Conservation (phyloP, 2,329 filamentous ascomycete genomes). For the Colletotrichum chlorophyti region DNA sequence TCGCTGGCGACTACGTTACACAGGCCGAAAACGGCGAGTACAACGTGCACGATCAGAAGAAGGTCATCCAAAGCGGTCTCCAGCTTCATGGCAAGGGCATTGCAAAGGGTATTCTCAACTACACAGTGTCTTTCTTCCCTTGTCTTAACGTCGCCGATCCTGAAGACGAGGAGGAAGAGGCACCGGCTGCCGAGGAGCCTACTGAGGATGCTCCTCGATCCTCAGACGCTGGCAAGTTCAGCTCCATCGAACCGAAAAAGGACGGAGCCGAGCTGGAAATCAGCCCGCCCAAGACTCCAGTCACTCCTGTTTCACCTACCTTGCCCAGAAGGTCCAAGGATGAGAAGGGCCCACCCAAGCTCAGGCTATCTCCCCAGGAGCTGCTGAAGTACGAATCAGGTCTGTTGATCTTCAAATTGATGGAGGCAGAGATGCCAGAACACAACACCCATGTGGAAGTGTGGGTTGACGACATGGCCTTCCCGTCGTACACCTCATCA, state of each 20-base stretch:
- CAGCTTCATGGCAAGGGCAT: constrained; percentile 75
- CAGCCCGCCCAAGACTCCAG: constrained; percentile 48
- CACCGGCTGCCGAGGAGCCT: constrained; percentile 47
- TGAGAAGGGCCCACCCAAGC: constrained; percentile 69
- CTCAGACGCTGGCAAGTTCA: constrained; percentile 52
- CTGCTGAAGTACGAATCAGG: constrained; percentile 88
- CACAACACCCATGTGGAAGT: constrained; percentile 83
- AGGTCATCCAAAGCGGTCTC: constrained; percentile 69
- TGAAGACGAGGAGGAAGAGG: constrained; percentile 75
- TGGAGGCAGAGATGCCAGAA: constrained; percentile 85
- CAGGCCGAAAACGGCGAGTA: constrained; percentile 85
- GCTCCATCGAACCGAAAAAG: constrained; percentile 41
- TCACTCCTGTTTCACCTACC: constrained; percentile 50
- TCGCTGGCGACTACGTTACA: constrained; percentile 77
- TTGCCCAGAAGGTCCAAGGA: constrained; percentile 59
- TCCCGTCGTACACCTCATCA: constrained; percentile 84
- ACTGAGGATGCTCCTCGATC: constrained; percentile 30
- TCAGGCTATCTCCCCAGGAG: constrained; percentile 80
- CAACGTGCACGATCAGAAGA: constrained; percentile 78
- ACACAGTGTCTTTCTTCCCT: constrained; percentile 89
- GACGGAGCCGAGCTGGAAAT: constrained; percentile 30
- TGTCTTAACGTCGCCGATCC: constrained; percentile 87
- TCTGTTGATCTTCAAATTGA: constrained; percentile 90
- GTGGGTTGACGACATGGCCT: constrained; percentile 92
- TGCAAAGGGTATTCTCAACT: constrained; percentile 81